Conservation (phyloP, 306 rosid genomes). For the Amphicarpaea edgeworthii region DNA sequence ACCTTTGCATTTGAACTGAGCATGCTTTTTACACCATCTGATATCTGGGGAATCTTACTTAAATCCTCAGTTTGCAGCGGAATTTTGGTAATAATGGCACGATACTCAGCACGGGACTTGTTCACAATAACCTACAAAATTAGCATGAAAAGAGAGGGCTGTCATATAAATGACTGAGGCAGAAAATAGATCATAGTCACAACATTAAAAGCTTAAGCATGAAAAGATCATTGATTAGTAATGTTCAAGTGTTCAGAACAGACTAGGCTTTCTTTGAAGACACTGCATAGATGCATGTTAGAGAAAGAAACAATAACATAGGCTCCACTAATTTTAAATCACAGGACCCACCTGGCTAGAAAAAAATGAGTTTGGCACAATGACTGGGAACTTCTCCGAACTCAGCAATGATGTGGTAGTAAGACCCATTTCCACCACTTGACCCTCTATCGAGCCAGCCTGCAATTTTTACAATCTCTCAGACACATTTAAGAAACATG, state of each 20-base stretch:
- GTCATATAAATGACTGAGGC: conserved; percentile 26
- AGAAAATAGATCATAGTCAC: conserved; percentile 30
- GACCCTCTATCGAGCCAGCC: conserved; percentile 96
- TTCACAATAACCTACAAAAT: conserved; percentile 78
- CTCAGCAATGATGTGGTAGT: conserved; percentile 82
- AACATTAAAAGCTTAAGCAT: conserved; percentile 28
- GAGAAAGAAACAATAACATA: conserved; percentile 19
- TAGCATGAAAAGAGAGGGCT: conserved; percentile 27
- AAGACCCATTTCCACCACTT: conserved; percentile 96
- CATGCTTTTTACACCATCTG: conserved; percentile 72
- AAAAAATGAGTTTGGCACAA: conserved; percentile 88
- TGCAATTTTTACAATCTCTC: conserved; percentile 48
- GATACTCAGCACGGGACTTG: conserved; percentile 89
- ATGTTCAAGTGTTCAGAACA: conserved; percentile 29
- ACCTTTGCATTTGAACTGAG: conserved; percentile 70
- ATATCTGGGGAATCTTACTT: conserved; percentile 68
- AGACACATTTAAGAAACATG: conserved; percentile 23
- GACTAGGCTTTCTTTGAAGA: conserved; percentile 4
- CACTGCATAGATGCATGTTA: conserved; percentile 21
- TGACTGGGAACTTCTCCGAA: conserved; percentile 87
- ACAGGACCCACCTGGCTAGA: conserved; percentile 71
- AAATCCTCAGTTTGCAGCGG: conserved; percentile 75
- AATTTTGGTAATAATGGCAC: conserved; percentile 66
- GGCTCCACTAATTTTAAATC: conserved; percentile 3
- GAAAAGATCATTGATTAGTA: conserved; percentile 9